Percentiles rank a stretch among this genome's conserved stretches.
These are phyloP conservation scores for Amesomyces nigricolor DNA, from an alignment of 2,329 filamentous ascomycete genomes.

Conservation along the genomic window DNA sequence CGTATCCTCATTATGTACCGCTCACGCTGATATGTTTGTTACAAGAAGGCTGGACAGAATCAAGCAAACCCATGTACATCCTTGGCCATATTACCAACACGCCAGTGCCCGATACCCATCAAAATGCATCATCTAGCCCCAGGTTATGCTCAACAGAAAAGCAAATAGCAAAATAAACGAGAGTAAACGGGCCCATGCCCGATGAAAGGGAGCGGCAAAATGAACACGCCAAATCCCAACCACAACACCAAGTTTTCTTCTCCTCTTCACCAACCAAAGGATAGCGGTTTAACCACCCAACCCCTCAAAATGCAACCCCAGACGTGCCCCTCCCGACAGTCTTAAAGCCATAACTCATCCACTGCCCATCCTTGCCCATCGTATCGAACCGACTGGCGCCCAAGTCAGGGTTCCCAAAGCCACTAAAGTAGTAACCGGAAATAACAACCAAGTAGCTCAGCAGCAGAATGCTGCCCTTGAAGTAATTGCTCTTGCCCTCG, in stretches of 20 bases:
- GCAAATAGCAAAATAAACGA: no score
- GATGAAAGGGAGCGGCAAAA: no score
- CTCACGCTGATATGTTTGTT: no score
- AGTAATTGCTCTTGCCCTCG: conserved; percentile 99
- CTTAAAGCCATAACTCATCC: conserved; percentile 42
- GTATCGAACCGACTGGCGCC: conserved; percentile 47
- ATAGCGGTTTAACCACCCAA: not conserved
- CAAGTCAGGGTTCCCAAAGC: conserved; percentile 40
- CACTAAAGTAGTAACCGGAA: conserved; percentile 83
- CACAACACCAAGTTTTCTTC: not conserved
- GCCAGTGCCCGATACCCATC: no score
- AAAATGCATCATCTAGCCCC: no score
- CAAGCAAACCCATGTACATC: no score
- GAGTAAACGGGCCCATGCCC: no score
- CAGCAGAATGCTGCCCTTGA: conserved; percentile 94
- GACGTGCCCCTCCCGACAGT: conserved; percentile 45
- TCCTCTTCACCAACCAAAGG: not conserved
- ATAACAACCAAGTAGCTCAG: conserved; percentile 90
- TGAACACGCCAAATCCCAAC: not conserved
- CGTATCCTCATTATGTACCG: no score
- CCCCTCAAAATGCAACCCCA: conserved; percentile 32
- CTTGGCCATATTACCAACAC: no score
- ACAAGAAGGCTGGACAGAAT: no score
- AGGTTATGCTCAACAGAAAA: no score
- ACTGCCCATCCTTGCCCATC: conserved; percentile 45